Base-by-base conservation (phyloP, 495 filamentous ascomycete species). In the Aspergillus indologenus region DNA sequence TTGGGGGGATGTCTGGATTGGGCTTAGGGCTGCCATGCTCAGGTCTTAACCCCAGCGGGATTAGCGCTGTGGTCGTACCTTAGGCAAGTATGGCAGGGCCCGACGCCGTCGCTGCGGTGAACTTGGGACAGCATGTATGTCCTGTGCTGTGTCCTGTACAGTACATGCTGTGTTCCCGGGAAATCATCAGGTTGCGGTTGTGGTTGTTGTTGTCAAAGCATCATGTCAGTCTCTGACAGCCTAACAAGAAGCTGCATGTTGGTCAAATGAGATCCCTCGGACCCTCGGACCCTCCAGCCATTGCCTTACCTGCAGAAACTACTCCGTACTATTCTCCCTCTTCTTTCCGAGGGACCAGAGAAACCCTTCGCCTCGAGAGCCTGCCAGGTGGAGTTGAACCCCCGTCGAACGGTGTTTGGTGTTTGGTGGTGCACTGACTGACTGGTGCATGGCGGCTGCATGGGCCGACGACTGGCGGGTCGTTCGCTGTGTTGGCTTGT, bases 401-500 rank as follows among this genome's bases (percentile, higher is more conserved):
- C 4, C 26, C 9, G 26, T 29, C 26, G 26, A 29, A 29, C n/a
- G n/a, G n/a, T n/a, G n/a, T n/a, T n/a, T n/a, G n/a, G n/a, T n/a
- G n/a, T n/a, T n/a, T n/a, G n/a, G n/a, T n/a, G n/a, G n/a, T n/a
- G 18, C 19, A 29, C 22, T 54, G 26, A 31, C 42, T 45, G 43
- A 24, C 19, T 49, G 18, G 34, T 23, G 45, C 24, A 21, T 24
- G n/a, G 26, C 29, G 29, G n/a, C n/a, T 55, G 46, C 55, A 57
- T 40, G 47, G 47, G 23, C 34, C 53, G 52, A 46, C 56, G 48
- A 43, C 24, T 20, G 53, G 45, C 61, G 59, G 54, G 29, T 58
- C 56, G 64, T n/a, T n/a, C 58, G 62, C 61, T 70, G 61, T 56
- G 65, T 63, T 68, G 68, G 63, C 61, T 60, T 59, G n/a, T 47